phyloP scores from a whole-genome alignment of 2,329 filamentous ascomycete species.

The Fusarium liriodendri region DNA sequence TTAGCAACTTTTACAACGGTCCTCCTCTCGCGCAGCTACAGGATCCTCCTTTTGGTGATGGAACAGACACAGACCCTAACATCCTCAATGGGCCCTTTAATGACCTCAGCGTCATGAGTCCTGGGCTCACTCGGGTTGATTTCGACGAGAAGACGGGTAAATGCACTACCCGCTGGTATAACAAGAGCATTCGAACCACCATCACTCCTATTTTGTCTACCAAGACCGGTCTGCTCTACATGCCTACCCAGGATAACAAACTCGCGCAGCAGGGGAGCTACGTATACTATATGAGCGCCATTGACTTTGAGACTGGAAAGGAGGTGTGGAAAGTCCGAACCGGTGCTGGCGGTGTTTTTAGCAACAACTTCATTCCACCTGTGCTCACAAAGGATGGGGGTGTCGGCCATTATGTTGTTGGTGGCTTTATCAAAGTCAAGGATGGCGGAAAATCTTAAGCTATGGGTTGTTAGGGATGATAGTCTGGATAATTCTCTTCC shows the following conservation, averaged over 20 bases:
- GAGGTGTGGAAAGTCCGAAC: not conserved
- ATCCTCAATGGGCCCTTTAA: not conserved
- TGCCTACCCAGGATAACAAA: not conserved
- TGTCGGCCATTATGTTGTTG: not conserved
- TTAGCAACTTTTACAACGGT: not conserved
- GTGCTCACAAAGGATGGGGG: not conserved
- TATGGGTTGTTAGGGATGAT: not conserved
- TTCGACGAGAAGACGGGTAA: not conserved
- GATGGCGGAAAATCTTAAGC: not conserved
- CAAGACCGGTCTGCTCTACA: not conserved
- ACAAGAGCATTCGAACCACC: not conserved
- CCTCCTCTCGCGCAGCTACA: not conserved
- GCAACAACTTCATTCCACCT: not conserved
- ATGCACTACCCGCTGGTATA: not conserved
- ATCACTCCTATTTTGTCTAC: not conserved
- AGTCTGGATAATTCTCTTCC: not conserved
- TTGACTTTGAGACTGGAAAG: not conserved
- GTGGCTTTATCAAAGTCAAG: not conserved
- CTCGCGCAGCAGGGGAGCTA: not conserved
- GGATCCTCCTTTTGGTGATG: not conserved
- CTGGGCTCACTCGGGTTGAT: not conserved
- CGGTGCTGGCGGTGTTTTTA: not conserved
- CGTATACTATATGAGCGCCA: not conserved
- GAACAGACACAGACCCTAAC: not conserved
- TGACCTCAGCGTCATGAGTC: not conserved